Evolutionary conservation across 1,284 basidiomycete species (phyloP), one percentile per base, ranked within the genome.

Genomic region (Pyrrhoderma lamaoense): DNA sequence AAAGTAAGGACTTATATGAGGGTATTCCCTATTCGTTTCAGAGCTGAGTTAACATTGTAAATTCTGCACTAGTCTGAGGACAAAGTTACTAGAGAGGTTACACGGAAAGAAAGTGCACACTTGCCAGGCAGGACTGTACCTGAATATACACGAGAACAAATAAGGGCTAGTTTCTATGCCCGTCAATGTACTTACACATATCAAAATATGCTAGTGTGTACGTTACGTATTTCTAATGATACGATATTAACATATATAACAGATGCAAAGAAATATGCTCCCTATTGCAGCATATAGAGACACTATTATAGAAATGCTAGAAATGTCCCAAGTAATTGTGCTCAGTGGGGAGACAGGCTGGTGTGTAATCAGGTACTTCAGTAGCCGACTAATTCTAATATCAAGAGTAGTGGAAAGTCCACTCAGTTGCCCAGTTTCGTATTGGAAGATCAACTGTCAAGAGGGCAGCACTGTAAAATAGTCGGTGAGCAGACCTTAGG

Each of bases 261-360:
- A 89, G 83, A 59, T 62, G 9, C 83, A 89, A 62, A 80, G 94
- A 38, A 82, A 87, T 52, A 70, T 67, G 9, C 72, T 99, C 1
- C 96, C 96, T 0, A 99, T 99, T 60, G 90, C 93, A 9, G 72
- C 76, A 14, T 94, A 92, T 69, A 80, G 92, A 25, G 65, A 86
- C 3, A 69, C 80, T 43, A 96, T 99, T 49, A 70, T 91, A 18
- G 71, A 80, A 3, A 76, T 78, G 0, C 69, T 99, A 42, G 83
- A 89, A 44, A 67, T 72, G n/a, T 83, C 84, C 3, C 94, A 96
- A 62, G 80, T 97, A 14, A 74, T 98, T 37, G 93, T 99, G 0
- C 74, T 99, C 0, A 95, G 93, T 61, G 96, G 96, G 42, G 96
- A 99, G 70, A 99, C 96, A 3, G 96, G 96, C 60, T 99, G 93